A percentile compares a stretch with the other conserved stretches of the same genome.
These are phyloP conservation scores for Rhododendron mucronatum DNA, from an alignment of 148 eudicot genomes.

Conservation along the genomic window DNA sequence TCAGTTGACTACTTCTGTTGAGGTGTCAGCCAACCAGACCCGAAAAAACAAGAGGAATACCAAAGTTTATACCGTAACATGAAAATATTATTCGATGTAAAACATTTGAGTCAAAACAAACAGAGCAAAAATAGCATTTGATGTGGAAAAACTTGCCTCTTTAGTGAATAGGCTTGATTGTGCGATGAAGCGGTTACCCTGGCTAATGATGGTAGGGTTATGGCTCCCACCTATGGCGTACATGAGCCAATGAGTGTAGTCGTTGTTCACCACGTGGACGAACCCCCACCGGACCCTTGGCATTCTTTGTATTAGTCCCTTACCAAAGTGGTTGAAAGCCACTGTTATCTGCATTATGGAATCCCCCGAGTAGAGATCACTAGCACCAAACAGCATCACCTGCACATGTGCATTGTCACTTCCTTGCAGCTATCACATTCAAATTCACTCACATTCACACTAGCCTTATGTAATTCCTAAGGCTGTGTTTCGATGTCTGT, in stretches of 20 bases:
- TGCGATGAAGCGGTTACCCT: constrained; percentile 19
- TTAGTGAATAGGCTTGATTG: constrained; percentile 6
- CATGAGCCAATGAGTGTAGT: constrained; percentile 74
- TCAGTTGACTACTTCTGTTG: neutral
- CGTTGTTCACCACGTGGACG: constrained; percentile 72
- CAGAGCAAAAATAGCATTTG: neutral
- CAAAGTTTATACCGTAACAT: neutral
- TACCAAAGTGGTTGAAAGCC: constrained; percentile 66
- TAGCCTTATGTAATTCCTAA: neutral
- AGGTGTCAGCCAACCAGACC: neutral
- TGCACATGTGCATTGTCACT: constrained; percentile 11
- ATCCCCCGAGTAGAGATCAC: constrained; percentile 32
- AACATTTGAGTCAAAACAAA: neutral
- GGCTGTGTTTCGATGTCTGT: neutral
- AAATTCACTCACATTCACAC: neutral
- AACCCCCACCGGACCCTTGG: constrained; percentile 71
- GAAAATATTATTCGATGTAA: neutral
- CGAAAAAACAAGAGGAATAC: neutral
- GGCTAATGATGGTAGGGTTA: constrained; percentile 7
- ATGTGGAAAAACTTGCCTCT: constrained; percentile 5
- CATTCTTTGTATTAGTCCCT: constrained; percentile 69
- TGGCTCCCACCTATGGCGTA: constrained; percentile 38
- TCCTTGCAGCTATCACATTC: neutral
- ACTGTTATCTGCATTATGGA: constrained; percentile 65
- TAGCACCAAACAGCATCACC: constrained; percentile 68